These are phyloP conservation scores for Linum trigynum DNA, from an alignment of 345 rosid species.

Conservation along the genomic window DNA sequence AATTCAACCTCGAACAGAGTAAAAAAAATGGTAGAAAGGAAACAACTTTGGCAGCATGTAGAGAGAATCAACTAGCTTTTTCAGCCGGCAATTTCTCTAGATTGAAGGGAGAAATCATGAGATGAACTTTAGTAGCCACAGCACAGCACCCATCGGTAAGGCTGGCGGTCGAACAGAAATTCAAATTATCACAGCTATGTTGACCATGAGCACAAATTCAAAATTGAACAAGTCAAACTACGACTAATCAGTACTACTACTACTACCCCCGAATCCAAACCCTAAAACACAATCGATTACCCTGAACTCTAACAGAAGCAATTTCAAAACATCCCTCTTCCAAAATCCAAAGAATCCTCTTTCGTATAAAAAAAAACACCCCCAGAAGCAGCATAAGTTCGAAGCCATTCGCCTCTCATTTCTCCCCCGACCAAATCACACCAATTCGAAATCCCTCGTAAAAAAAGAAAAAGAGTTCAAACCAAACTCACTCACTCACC, in stretches of 20 bases:
- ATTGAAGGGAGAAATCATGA: not conserved
- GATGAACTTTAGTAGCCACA: not conserved
- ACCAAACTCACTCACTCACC: constrained; percentile 22
- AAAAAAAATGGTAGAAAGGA: not conserved
- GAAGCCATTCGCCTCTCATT: too few species aligned
- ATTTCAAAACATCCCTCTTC: too few species aligned
- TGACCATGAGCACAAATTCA: not conserved
- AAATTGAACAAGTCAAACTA: not conserved
- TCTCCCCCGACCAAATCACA: constrained; percentile 6
- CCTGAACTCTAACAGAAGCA: not conserved
- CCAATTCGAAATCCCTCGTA: not conserved
- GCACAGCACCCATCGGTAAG: not conserved
- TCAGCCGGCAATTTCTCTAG: not conserved
- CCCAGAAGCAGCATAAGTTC: too few species aligned
- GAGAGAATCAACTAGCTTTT: not conserved
- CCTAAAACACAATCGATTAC: not conserved
- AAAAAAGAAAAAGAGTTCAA: not conserved
- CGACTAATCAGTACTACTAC: not conserved
- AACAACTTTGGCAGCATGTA: not conserved
- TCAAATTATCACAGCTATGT: not conserved
- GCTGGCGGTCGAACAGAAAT: not conserved
- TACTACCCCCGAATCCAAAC: too few species aligned
- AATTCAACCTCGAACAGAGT: not conserved
- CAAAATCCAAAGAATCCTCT: not conserved
- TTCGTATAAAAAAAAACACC: too few species aligned